These are phyloP conservation scores for Dryas octopetala DNA, from an alignment of 306 rosid genomes.

Conservation along the genomic window DNA sequence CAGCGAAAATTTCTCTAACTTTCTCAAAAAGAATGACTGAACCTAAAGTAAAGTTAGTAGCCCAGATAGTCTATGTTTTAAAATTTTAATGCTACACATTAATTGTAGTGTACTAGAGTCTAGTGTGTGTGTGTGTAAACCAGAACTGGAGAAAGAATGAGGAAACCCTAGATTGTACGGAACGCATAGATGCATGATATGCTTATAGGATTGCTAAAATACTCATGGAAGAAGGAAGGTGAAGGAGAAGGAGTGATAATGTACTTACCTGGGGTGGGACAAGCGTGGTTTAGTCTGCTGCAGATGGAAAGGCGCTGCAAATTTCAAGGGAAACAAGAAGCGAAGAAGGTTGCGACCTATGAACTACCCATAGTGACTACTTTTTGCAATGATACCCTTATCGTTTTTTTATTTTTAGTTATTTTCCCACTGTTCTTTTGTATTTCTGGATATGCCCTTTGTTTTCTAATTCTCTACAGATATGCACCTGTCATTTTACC, in stretches of 20 bases:
- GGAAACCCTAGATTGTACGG: conserved; percentile 11
- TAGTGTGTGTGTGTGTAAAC: background rate
- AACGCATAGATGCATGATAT: background rate
- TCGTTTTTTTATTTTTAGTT: background rate
- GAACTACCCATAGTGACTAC: background rate
- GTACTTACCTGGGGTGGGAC: conserved; percentile 11
- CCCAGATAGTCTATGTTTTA: background rate
- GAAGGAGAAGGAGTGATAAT: background rate
- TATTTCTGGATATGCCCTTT: background rate
- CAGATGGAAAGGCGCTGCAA: conserved; percentile 3
- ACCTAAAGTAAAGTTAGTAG: background rate
- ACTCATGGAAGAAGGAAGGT: background rate
- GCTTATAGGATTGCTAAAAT: background rate
- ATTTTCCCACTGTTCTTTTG: background rate
- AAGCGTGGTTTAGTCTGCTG: background rate
- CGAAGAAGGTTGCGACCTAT: background rate
- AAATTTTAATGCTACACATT: background rate
- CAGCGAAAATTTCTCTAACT: background rate
- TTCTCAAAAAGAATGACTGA: background rate
- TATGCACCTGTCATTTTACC: no score
- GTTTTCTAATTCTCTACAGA: no score
- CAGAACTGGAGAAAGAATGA: background rate
- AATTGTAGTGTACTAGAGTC: background rate
- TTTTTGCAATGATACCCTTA: background rate
- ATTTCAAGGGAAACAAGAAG: conserved; percentile 5